Evolutionary conservation across 352 stramenopile species (phyloP), one percentile per base, ranked within the genome.

Genomic region (Globisporangium nagaii): DNA sequence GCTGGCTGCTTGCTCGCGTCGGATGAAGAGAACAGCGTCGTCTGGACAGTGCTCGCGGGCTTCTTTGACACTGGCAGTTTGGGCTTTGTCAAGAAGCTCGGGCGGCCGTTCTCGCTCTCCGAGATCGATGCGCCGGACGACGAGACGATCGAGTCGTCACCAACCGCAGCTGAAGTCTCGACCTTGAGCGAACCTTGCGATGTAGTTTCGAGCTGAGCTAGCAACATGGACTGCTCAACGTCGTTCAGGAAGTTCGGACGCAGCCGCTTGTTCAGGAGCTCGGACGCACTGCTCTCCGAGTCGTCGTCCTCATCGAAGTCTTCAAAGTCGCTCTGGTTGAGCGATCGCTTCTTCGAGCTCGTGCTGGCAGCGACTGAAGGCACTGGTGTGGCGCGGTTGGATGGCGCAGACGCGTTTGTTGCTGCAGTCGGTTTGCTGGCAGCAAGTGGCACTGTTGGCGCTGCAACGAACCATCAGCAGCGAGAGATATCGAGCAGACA

Each of bases 201-300:
- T 4, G 44, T 22, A 19, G 45, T 62, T 24, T 83, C 66, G 40
- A 88, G 47, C 48, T 86, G 76, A 7, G 74, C 69, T 19, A 83
- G 66, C 34, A 86, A 56, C 65, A 86, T 70, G 0, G 73, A 72
- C 55, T 86, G 72, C 63, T 86, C 76, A 28, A 69, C 61, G 45
- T 79, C 72, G 46, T 76, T 79, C 28, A 86, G 74, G 41, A 86
- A 86, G 34, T 77, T 85, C 10, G 76, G 72, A 5, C 76, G 70
- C 36, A 65, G 27, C 2, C 79, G 68, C 56, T 90, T 90, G 52
- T 46, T 45, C 43, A 71, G 25, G 1, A 64, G 43, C 7, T 71
- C 68, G 5, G 45, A 53, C 11, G 47, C 43, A 27, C 60, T 63
- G 30, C 10, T 56, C 19, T 68, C 63, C 28, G 60, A 59, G 31